These are phyloP conservation scores for Nymphaea thermarum DNA, from an alignment of 164 flowering plant species.

Conservation along the genomic window DNA sequence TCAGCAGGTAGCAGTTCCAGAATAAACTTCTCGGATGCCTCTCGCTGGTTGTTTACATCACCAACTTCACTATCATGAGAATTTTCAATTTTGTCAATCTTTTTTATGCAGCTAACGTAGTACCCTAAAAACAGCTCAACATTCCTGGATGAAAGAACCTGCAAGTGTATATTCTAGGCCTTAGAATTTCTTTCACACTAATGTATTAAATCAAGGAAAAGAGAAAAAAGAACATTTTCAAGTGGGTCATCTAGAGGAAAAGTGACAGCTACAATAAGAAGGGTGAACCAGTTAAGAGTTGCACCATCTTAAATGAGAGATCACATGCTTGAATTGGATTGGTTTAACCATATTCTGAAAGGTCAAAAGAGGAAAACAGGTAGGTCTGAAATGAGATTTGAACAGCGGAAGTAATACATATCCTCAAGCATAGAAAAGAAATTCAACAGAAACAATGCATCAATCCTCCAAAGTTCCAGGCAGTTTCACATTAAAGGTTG, in stretches of 20 bases:
- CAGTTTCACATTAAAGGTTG: too few species aligned
- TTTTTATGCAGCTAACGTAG: constrained; percentile 56
- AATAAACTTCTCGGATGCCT: constrained; percentile 19
- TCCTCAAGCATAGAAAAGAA: too few species aligned
- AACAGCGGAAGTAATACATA: too few species aligned
- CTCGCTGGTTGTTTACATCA: neutral
- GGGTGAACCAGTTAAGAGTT: neutral
- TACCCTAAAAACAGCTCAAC: constrained; percentile 77
- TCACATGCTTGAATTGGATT: neutral
- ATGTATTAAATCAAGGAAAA: too few species aligned
- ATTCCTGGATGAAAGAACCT: constrained; percentile 84
- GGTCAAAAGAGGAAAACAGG: neutral
- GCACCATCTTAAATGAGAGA: neutral
- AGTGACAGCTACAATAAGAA: neutral
- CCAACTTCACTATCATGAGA: constrained; percentile 7
- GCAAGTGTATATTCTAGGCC: neutral
- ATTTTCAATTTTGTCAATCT: constrained; percentile 18
- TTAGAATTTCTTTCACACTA: too few species aligned
- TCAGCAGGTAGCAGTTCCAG: constrained; percentile 82
- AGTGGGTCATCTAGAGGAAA: neutral
- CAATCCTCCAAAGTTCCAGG: too few species aligned
- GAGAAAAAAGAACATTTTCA: neutral
- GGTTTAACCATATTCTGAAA: neutral
- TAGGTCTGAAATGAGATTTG: neutral
- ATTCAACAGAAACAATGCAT: too few species aligned